Base-by-base conservation (phyloP, 2,329 filamentous ascomycete species). In the Penicillium sumatraense region DNA sequence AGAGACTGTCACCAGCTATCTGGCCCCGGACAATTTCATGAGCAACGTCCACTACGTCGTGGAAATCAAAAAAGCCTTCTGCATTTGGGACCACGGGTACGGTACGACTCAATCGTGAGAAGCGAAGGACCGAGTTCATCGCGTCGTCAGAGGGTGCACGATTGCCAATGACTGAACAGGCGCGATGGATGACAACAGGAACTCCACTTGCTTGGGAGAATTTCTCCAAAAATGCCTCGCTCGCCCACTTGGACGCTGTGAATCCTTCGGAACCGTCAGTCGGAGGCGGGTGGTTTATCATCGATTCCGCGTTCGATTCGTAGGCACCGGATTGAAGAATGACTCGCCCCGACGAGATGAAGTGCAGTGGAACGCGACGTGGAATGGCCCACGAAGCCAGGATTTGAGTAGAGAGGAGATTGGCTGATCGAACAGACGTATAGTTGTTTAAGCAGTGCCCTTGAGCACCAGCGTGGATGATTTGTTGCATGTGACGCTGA, bases 401-500 rank as follows among this genome's bases (percentile, higher is more conserved):
- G 16, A 60, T 55, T 21, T 58, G 58, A 2, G 66, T 72, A 0
- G 69, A 62, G 0, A 41, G 16, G 2, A 72, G 44, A 51, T 75
- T 75, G 1, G 58, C 20, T 1, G 40, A 5, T 1, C 62, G 61
- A 1, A 76, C 59, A 2, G 51, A 49, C 2, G 53, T 42, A 53
- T 75, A 76, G 7, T 48, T 62, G 21, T 74, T 65, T 45, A 65
- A 44, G 45, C 62, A 66, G 0, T 64, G 68, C 14, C 63, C 58
- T n/a, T 75, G 72, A n/a, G 80, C 79, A 7, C 78, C 82, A 49
- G 71, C 75, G 65, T 84, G 87, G 23, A 89, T 80, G 47, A 88
- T 79, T 3, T 80, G 62, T 58, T 81, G 73, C 1, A 68, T 72
- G 3, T 61, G 42, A 3, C 44, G 23, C n/a, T 66, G 65, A 2